Percentiles rank a stretch among this genome's conserved stretches.
Conservation (phyloP, 345 rosid species). For the Fremontodendron californicum region DNA sequence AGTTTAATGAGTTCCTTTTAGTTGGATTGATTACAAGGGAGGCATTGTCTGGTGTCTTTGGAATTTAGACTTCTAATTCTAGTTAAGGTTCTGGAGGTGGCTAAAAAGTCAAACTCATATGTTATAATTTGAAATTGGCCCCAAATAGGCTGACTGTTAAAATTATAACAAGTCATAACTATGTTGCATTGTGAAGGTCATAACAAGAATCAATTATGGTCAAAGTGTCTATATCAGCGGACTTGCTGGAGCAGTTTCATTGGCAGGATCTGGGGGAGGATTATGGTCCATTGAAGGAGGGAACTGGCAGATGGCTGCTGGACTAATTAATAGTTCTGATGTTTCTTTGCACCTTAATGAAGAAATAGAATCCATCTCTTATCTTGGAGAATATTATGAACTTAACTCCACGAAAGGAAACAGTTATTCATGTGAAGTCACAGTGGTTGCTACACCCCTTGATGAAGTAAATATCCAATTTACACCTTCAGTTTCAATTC, state of each 20-base stretch:
- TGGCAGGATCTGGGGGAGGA: slow-evolving; percentile 90
- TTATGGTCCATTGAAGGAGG: slow-evolving; percentile 94
- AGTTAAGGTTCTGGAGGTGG: background rate
- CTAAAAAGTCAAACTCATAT: background rate
- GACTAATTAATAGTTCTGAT: slow-evolving; percentile 64
- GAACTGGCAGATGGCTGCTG: slow-evolving; percentile 92
- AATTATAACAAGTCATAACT: background rate
- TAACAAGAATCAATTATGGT: slow-evolving; percentile 91
- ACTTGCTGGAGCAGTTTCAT: slow-evolving; percentile 92
- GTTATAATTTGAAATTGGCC: background rate
- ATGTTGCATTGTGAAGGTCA: slow-evolving; percentile 47
- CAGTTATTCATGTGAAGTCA: slow-evolving; percentile 57
- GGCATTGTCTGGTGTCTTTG: background rate
- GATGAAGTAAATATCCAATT: slow-evolving; percentile 72
- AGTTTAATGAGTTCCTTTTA: background rate
- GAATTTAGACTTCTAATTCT: background rate
- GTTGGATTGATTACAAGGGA: background rate
- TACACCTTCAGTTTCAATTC: slow-evolving; percentile 60
- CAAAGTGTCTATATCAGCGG: slow-evolving; percentile 81
- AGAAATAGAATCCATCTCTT: slow-evolving; percentile 61
- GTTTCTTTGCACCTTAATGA: slow-evolving; percentile 64
- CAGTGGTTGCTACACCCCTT: slow-evolving; percentile 74
- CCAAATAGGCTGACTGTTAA: background rate
- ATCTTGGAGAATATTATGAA: slow-evolving; percentile 61
- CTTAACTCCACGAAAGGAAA: slow-evolving; percentile 69